Percentiles rank a stretch among this genome's conserved stretches.
These are phyloP conservation scores for Coniella vitis DNA, from an alignment of 2,329 filamentous ascomycete species.

Conservation along the genomic window DNA sequence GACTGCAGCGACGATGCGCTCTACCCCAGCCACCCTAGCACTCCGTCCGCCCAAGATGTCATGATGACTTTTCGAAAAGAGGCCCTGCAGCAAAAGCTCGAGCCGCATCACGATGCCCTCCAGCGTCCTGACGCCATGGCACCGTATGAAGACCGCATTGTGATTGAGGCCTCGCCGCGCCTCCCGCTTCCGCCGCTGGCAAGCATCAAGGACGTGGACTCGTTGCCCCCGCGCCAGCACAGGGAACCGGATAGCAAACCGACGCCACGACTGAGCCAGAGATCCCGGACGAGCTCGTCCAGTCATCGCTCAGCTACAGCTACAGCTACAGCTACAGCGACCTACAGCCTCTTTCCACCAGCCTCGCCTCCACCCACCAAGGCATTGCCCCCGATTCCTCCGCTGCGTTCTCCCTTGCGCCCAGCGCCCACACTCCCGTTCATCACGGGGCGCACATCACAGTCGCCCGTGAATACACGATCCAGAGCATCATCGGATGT, in stretches of 20 bases:
- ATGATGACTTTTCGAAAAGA: conserved; percentile 5
- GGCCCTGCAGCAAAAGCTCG: neutral
- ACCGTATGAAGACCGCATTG: neutral
- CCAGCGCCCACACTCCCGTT: neutral
- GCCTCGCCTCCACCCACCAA: conserved; percentile 12
- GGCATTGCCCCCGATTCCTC: conserved; percentile 13
- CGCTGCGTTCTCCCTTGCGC: conserved; percentile 2
- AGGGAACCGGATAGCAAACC: neutral
- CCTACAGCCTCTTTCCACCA: conserved; percentile 12
- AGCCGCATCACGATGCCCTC: neutral
- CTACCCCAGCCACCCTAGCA: neutral
- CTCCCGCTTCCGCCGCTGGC: neutral
- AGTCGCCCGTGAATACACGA: conserved; percentile 3
- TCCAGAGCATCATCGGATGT: conserved; percentile 4
- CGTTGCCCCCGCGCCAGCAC: neutral
- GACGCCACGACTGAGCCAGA: neutral
- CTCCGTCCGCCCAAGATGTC: conserved; percentile 7
- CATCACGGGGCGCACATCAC: neutral
- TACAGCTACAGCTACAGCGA: conserved; percentile 1
- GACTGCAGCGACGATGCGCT: neutral
- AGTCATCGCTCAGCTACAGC: neutral
- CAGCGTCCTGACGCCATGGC: neutral
- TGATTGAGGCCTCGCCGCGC: neutral
- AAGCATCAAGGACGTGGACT: neutral
- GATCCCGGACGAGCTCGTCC: neutral